A percentile compares a stretch with the other conserved stretches of the same genome.
These are phyloP conservation scores for Podaxis mareebaensis DNA, from an alignment of 768 basidiomycete species.

Conservation along the genomic window DNA sequence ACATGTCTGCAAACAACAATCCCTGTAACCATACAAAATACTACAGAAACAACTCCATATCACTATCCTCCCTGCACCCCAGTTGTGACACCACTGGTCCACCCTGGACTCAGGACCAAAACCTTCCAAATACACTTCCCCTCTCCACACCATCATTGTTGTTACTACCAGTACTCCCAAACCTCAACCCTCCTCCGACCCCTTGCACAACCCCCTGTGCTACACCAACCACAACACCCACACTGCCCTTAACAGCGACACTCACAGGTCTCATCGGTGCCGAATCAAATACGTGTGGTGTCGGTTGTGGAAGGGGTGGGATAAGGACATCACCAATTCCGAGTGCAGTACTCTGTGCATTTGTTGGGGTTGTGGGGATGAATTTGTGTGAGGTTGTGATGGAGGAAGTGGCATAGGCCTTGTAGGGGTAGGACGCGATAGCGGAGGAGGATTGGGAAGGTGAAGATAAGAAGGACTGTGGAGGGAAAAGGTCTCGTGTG, in stretches of 20 bases:
- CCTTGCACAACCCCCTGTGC: background rate
- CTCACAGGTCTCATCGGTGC: constrained; percentile 75
- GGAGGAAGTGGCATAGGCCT: background rate
- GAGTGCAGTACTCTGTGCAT: background rate
- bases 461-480: background rate
- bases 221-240: constrained; percentile 25
- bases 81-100: too few species aligned
- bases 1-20: background rate
- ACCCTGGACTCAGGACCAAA: background rate
- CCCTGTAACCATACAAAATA: background rate
- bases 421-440: background rate
- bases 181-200: constrained; percentile 1
- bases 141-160: background rate
- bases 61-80: background rate
- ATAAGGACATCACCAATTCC: constrained; percentile 4
- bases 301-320: constrained; percentile 60
- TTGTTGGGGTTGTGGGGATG: background rate
- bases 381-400: constrained; percentile 5
- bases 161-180: background rate
- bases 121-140: constrained; percentile 4
- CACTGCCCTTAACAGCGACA: constrained; percentile 72
- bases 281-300: constrained; percentile 78
- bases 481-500: constrained; percentile 58
- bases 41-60: background rate
- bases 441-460: background rate